Evolutionary conservation across 345 rosid genomes (phyloP), one percentile per base, ranked within the genome.

Genomic region (Arabidopsis suecica): DNA sequence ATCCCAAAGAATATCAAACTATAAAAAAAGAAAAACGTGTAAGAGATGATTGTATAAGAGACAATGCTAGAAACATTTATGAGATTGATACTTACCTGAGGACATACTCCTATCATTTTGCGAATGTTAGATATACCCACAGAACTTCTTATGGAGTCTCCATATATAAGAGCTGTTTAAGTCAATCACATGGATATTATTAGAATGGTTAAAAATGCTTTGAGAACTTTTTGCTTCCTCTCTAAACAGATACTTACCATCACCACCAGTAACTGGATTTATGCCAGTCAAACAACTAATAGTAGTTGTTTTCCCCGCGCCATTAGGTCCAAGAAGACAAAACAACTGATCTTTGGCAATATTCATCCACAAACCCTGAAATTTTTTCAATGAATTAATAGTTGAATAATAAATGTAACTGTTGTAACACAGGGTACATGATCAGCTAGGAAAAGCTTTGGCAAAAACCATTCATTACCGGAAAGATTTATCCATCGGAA

Each of bases 1-100:
- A 78, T 86, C 91, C 98, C 98, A 94, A 66, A 94, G 91, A 62
- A 91, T 87, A 68, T 94, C 94, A 82, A 94, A 94, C 98, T 91
- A 56, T 47, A 40, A 44, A 68, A 61, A 64, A 25, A 41, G 2
- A 14, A 5, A 14, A 45, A n/a, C 5, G 6, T 5, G n/a, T 42
- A 14, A 44, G 18, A 14, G 18, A 44, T 23, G 9, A 47, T 59
- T 64, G 5, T 41, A 37, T 36, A 18, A 74, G 30, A 69, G 51
- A 34, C 5, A 76, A 54, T 28, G 9, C 9, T 30, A 53, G 9
- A 53, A 53, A 30, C 58, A 25, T 8, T 9, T 25, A 53, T 54
- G 16, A 5, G 5, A 54, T 30, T 25, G 18, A 25, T 16, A 16
- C 34, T 13, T 55, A 93, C 98, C 95, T 89, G 98, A 51, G 97